Evolutionary conservation across 768 basidiomycete genomes (phyloP).

Genomic region (Russula earlei): DNA sequence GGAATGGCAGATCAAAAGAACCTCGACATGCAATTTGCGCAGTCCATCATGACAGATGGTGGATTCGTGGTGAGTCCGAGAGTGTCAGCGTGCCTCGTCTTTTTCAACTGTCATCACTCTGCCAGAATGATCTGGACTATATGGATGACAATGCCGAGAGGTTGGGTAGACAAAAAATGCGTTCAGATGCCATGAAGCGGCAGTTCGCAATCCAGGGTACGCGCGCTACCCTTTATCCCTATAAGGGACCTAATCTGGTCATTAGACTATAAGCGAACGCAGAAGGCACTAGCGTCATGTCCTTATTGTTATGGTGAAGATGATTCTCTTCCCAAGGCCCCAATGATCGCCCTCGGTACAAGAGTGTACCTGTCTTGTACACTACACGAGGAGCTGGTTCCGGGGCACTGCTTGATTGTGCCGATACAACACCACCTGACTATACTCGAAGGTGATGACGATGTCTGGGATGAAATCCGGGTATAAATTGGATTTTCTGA

Average conservation of each 20-base stretch:
- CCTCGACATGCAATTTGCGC: conserved; percentile 82
- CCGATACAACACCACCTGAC: conserved; percentile 91
- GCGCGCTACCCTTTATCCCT: conserved; percentile 16
- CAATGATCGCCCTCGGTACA: conserved; percentile 85
- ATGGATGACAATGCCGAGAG: conserved; percentile 96
- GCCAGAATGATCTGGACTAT: conserved; percentile 81
- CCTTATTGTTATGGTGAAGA: conserved; percentile 90
- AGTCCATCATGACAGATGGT: conserved; percentile 78
- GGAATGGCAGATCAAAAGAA: conserved; percentile 89
- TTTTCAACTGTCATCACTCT: not conserved
- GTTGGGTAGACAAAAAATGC: conserved; percentile 89
- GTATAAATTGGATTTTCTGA: conserved; percentile 37
- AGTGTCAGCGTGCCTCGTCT: not conserved
- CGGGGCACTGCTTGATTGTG: conserved; percentile 90
- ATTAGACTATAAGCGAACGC: conserved; percentile 89
- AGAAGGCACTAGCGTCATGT: conserved; percentile 79
- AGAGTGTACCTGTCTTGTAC: conserved; percentile 89
- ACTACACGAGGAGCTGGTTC: conserved; percentile 74
- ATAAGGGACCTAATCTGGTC: not conserved
- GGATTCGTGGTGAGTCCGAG: conserved; percentile 60
- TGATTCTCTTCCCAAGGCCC: conserved; percentile 79
- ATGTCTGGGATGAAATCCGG: conserved; percentile 95
- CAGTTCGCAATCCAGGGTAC: conserved; percentile 92
- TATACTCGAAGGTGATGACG: conserved; percentile 90
- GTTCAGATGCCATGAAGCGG: conserved; percentile 90